These are phyloP conservation scores for Sisymbrium irio DNA, from an alignment of 345 rosid species.

Conservation along the genomic window DNA sequence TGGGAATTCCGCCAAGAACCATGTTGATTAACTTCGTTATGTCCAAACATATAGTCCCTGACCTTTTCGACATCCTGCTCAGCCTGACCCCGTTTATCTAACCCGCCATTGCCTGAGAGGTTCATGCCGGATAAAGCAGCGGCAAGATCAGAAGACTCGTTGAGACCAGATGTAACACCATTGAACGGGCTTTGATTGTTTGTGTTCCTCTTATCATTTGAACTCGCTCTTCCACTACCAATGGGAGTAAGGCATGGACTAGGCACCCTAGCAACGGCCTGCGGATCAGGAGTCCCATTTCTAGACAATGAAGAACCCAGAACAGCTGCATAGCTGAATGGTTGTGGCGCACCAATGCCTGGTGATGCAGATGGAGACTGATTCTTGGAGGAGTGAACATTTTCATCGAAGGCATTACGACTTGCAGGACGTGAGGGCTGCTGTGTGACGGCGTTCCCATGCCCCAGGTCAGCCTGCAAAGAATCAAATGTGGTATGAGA, in stretches of 20 bases:
- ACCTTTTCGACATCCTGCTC: constrained; percentile 49
- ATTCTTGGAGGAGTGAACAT: constrained; percentile 43
- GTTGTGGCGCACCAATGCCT: constrained; percentile 46
- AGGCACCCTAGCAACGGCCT: constrained; percentile 69
- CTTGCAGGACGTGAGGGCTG: constrained; percentile 67
- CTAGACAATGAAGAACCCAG: constrained; percentile 79
- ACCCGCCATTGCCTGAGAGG: constrained; percentile 47
- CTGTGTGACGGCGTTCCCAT: background rate
- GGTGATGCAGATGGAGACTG: constrained; percentile 51
- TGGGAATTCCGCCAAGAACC: constrained; percentile 44
- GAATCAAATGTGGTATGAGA: background rate
- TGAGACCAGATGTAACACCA: constrained; percentile 47
- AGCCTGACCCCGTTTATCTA: constrained; percentile 45
- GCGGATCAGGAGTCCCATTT: constrained; percentile 87
- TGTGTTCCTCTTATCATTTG: constrained; percentile 60
- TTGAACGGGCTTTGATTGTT: constrained; percentile 51
- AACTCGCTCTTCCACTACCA: constrained; percentile 62
- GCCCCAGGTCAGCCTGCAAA: constrained; percentile 52
- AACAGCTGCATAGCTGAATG: constrained; percentile 76
- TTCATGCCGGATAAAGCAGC: constrained; percentile 68
- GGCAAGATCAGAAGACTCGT: constrained; percentile 59
- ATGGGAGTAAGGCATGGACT: constrained; percentile 88
- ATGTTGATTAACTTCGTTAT: constrained; percentile 38
- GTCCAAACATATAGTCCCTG: constrained; percentile 52
- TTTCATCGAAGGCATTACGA: constrained; percentile 69